Conservation (phyloP, 495 filamentous ascomycete genomes). For the Sporormia fimetaria region DNA sequence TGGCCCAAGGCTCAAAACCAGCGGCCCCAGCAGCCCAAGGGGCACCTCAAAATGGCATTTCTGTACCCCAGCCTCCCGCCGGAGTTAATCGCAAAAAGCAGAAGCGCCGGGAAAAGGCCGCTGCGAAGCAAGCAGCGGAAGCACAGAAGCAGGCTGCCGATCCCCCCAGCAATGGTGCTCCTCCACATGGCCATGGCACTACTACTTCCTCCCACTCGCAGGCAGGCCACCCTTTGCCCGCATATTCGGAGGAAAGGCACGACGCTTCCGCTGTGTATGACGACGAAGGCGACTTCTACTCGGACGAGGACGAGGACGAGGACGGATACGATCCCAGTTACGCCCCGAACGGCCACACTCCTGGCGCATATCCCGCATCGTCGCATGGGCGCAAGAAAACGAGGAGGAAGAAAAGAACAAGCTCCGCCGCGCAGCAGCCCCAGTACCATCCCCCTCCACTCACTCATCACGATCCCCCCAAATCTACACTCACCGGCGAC, state of each 20-base stretch:
- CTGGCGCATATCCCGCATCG: conserved; percentile 4
- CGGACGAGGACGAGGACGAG: conserved; percentile 32
- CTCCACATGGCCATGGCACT: conserved; percentile 11
- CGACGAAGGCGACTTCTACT: conserved; percentile 36
- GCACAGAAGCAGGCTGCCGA: conserved; percentile 29
- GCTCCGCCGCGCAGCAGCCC: conserved; percentile 23
- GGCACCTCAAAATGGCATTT: conserved; percentile 25
- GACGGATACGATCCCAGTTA: conserved; percentile 17
- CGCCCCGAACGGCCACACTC: conserved; percentile 24
- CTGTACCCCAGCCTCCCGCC: conserved; percentile 7
- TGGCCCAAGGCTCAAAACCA: conserved; percentile 28
- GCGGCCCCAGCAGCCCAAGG: conserved; percentile 19
- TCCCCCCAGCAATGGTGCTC: conserved; percentile 20
- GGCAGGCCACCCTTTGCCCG: conserved; percentile 11
- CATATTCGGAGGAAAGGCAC: conserved; percentile 29
- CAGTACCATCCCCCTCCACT: conserved; percentile 27
- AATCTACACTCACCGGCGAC: conserved; percentile 41
- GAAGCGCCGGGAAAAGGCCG: conserved; percentile 46
- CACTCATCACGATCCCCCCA: conserved; percentile 17
- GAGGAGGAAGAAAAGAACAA: conserved; percentile 53
- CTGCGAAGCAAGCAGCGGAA: conserved; percentile 58
- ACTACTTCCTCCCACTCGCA: conserved; percentile 2
- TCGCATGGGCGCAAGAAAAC: conserved; percentile 41
- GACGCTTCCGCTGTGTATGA: conserved; percentile 31
- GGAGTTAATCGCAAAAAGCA: conserved; percentile 84